Base-by-base conservation (phyloP, 2,329 filamentous ascomycete species). In the Madurella mycetomatis region DNA sequence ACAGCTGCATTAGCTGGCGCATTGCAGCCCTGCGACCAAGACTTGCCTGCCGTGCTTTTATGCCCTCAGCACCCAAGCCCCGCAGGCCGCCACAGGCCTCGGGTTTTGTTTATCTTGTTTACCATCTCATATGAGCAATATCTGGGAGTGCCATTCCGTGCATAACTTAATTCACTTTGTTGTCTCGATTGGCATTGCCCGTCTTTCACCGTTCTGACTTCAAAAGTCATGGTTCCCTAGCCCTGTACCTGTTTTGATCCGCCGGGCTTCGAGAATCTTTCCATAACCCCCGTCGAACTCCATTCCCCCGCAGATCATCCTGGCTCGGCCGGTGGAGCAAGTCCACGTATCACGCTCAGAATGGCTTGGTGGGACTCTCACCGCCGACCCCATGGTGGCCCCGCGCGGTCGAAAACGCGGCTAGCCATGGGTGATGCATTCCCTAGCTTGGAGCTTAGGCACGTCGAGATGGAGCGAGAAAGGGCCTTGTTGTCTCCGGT, bases 291-390 rank as follows among this genome's bases (percentile, higher is more conserved):
- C 25, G 13, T 46, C 19, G 44, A n/a, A 19, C 4, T n/a, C 31
- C 40, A 42, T 43, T 49, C 42, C n/a, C n/a, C 39, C 47, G 43
- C 47, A 53, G 47, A 34, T 31, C 25, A 25, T 25, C 12, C 34
- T 17, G 32, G 18, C 15, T 19, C 31, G 13, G 31, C 43, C 42
- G 43, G 52, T 55, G 49, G 46, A 48, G 51, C 45, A 51, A 3
- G 9, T 19, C 44, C 48, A 19, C 31, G 31, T 37, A 39, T 37
- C 34, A 37, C 9, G 37, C n/a, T 31, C 15, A 47, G 12, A 41
- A 64, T 64, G 62, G 62, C 58, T 31, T 64, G 62, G 61, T 63
- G 58, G 60, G 62, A 63, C 51, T 40, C 59, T 8, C 47, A 54
- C 40, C 59, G 48, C 50, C 50, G 50, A 42, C 42, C 50, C 37